Base-by-base conservation (phyloP, 352 stramenopile species). In the Phytophthora vignae region DNA sequence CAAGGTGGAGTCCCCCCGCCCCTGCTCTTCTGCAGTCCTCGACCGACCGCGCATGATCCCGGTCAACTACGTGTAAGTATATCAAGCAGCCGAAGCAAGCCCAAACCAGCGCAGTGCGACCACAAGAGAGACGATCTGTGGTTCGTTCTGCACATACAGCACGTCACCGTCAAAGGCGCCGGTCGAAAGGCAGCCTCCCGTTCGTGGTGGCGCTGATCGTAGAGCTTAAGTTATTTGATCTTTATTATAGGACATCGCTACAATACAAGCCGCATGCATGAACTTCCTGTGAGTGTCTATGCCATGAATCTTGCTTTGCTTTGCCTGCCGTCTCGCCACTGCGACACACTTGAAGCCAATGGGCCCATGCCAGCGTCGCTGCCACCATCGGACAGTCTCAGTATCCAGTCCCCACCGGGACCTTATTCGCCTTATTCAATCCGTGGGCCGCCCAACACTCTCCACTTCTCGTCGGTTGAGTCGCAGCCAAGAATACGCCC, bases 41-140 rank as follows among this genome's bases (percentile, higher is more conserved):
- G 67, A 71, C 29, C 78, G 73, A 11, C 72, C 76, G 25, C 74
- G 71, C 36, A 81, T 87, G 76, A 87, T 87, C 60, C 73, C 80
- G 21, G 78, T 74, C 66, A 84, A 85, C 59, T 85, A 81, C 49
- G 78, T 78, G 25, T 88, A 69, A 85, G 2, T 25, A 25, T 2
- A 14, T 33, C 38, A 11, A 29, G 15, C 17, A 54, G 19, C 52
- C 25, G 29, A 42, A 48, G 50, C 38, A 62, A 40, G 42, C 22
- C 27, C 36, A 52, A 73, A 11, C 22, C 22, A 49, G 15, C 21
- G 6, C 55, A 58, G 22, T 40, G 27, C 19, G 19, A 65, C 40
- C 14, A 48, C 17, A 63, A 17, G 11, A 21, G 22, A 64, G 33
- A 5, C 27, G 27, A 29, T 29, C 27, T 29, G 27, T 29, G 27